A percentile compares a stretch with the other conserved stretches of the same genome.
Conservation (phyloP, 352 stramenopile species). For the Globisporangium nodosum region DNA sequence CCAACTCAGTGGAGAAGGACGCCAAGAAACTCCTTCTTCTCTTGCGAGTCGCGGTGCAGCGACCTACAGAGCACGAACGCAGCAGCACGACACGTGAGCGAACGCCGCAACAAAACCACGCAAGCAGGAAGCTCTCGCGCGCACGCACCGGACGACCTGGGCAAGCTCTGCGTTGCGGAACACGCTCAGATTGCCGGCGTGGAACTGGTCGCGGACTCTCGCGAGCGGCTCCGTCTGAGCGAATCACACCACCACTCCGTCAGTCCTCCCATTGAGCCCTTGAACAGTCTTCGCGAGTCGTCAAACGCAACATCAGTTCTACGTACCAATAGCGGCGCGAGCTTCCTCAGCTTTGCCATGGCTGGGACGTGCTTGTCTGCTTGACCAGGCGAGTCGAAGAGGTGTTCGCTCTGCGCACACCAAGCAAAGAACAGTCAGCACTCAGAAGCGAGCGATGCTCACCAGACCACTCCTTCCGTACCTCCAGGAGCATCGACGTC, state of each 20-base stretch:
- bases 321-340: conserved; percentile 44
- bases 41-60: conserved; percentile 55
- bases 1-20: conserved; percentile 17
- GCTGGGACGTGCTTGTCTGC: conserved; percentile 43
- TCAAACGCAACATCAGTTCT: neutral
- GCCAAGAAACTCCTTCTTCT: conserved; percentile 41
- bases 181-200: conserved; percentile 27
- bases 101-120: neutral
- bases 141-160: conserved; percentile 39
- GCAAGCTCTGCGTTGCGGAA: conserved; percentile 40
- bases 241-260: neutral
- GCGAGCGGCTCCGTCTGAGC: conserved; percentile 49
- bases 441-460: neutral
- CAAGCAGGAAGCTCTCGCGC: neutral
- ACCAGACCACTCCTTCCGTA: conserved; percentile 6
- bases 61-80: conserved; percentile 21
- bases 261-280: neutral
- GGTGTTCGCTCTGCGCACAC: conserved; percentile 26
- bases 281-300: neutral
- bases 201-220: conserved; percentile 55
- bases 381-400: conserved; percentile 48
- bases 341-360: conserved; percentile 43
- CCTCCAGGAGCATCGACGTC: conserved; percentile 43
- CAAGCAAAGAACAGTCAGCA: neutral
- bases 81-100: neutral